phyloP scores from a whole-genome alignment of 2,329 filamentous ascomycete species.

The Erysiphe pulchra region DNA sequence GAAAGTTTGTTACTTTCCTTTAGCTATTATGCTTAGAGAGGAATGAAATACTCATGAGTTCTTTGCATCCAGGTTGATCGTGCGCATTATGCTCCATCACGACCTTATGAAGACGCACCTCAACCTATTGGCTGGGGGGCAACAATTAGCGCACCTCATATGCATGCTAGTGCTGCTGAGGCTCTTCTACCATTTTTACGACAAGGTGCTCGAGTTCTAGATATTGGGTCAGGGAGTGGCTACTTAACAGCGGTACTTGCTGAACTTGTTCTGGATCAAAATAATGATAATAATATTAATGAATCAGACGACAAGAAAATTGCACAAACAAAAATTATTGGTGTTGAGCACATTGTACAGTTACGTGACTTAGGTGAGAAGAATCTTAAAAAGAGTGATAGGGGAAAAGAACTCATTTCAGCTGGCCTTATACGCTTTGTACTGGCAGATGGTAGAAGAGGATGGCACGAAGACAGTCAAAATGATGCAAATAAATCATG shows the following conservation, averaged over 20 bases:
- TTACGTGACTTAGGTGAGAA: conserved; percentile 33
- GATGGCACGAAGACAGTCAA: conserved; percentile 25
- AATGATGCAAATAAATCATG: too few relatives aligned
- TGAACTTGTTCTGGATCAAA: conserved; percentile 19
- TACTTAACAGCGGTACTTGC: conserved; percentile 79
- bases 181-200: conserved; percentile 30
- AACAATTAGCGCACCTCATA: conserved; percentile 49
- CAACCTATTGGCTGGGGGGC: conserved; percentile 40
- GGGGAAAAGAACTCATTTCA: conserved; percentile 33
- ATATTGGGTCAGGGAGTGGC: conserved; percentile 51
- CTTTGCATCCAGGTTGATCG: conserved; percentile 46
- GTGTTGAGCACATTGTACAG: conserved; percentile 46
- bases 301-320: conserved; percentile 1
- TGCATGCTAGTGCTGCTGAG: conserved; percentile 42
- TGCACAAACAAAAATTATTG: conserved; percentile 25
- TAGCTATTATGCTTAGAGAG: conserved; percentile 1
- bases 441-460: conserved; percentile 46
- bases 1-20: conserved; percentile 20
- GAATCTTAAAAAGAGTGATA: conserved; percentile 38
- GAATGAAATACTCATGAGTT: not conserved
- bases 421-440: conserved; percentile 44
- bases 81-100: conserved; percentile 45
- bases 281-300: not conserved
- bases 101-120: conserved; percentile 49
- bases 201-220: conserved; percentile 30